Conservation (phyloP, 108 stramenopile genomes). For the Cyclotella baltica region DNA sequence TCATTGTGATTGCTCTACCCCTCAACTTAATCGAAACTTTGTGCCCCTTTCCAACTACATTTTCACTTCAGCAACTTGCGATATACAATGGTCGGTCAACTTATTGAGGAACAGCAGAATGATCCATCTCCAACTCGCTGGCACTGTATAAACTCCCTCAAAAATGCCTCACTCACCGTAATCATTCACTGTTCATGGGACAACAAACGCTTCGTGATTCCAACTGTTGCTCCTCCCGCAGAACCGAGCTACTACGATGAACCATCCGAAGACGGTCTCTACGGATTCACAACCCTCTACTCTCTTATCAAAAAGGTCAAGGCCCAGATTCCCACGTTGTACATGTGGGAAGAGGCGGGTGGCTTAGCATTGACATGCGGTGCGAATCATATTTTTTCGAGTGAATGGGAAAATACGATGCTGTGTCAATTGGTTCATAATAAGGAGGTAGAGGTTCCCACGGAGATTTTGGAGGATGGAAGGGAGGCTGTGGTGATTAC, state of each 20-base stretch:
- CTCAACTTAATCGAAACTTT: too few species aligned
- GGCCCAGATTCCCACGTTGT: slow-evolving; percentile 28
- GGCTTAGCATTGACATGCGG: slow-evolving; percentile 33
- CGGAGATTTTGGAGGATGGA: slow-evolving; percentile 30
- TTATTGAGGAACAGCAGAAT: background rate
- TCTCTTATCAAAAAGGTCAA: slow-evolving; percentile 28
- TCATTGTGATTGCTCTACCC: too few species aligned
- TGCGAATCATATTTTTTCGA: slow-evolving; percentile 9
- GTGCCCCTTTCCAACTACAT: too few species aligned
- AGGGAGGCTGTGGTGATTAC: slow-evolving; percentile 39
- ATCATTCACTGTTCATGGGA: slow-evolving; percentile 34
- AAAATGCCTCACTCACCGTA: slow-evolving; percentile 31
- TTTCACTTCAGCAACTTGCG: too few species aligned
- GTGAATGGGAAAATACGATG: slow-evolving; percentile 39
- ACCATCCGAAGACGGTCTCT: slow-evolving; percentile 13
- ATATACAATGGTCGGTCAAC: background rate
- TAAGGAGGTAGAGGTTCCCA: background rate
- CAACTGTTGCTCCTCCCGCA: background rate
- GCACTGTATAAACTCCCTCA: slow-evolving; percentile 27
- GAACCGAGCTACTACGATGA: slow-evolving; percentile 27
- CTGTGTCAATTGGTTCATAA: slow-evolving; percentile 29
- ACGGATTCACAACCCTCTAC: slow-evolving; percentile 34
- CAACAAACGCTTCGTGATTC: slow-evolving; percentile 30
- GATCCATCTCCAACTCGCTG: slow-evolving; percentile 13
- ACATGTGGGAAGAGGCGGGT: slow-evolving; percentile 42